Conservation (phyloP, 768 basidiomycete genomes). For the Auricularia cornea region DNA sequence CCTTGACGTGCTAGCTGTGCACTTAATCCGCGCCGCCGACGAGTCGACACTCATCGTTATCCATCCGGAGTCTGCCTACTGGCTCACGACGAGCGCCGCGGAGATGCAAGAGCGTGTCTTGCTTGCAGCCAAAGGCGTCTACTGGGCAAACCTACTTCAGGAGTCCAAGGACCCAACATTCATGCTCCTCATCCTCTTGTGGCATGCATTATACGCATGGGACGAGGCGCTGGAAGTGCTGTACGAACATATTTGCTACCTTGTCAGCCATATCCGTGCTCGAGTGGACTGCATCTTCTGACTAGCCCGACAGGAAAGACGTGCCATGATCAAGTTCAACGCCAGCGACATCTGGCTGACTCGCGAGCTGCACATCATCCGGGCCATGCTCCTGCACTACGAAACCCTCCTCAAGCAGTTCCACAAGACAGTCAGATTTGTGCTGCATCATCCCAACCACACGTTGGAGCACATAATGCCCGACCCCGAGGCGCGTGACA, state of each 20-base stretch:
- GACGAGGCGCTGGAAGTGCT: constrained; percentile 48
- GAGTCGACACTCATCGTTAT: constrained; percentile 18
- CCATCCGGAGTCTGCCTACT: constrained; percentile 15
- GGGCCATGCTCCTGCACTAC: constrained; percentile 52
- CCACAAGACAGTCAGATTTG: constrained; percentile 41
- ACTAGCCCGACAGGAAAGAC: constrained; percentile 31
- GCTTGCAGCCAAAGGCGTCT: constrained; percentile 24
- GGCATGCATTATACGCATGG: constrained; percentile 57
- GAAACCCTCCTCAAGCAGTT: constrained; percentile 47
- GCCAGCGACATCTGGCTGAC: constrained; percentile 38
- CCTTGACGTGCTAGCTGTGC: neutral
- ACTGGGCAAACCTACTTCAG: constrained; percentile 27
- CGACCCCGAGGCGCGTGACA: neutral
- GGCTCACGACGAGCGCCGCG: constrained; percentile 1
- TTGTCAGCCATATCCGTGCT: constrained; percentile 43
- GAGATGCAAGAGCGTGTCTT: constrained; percentile 6
- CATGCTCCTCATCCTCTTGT: constrained; percentile 41
- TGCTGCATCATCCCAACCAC: constrained; percentile 41
- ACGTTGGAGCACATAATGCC: constrained; percentile 26
- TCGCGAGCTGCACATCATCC: constrained; percentile 45
- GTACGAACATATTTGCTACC: constrained; percentile 40
- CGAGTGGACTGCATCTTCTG: too few relatives aligned
- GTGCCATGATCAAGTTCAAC: constrained; percentile 23
- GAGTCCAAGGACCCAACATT: constrained; percentile 44
- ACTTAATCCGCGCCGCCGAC: neutral